Percentiles rank a stretch among this genome's conserved stretches.
Evolutionary conservation across 768 basidiomycete genomes (phyloP).

Genomic region (Auriculariales sp.): DNA sequence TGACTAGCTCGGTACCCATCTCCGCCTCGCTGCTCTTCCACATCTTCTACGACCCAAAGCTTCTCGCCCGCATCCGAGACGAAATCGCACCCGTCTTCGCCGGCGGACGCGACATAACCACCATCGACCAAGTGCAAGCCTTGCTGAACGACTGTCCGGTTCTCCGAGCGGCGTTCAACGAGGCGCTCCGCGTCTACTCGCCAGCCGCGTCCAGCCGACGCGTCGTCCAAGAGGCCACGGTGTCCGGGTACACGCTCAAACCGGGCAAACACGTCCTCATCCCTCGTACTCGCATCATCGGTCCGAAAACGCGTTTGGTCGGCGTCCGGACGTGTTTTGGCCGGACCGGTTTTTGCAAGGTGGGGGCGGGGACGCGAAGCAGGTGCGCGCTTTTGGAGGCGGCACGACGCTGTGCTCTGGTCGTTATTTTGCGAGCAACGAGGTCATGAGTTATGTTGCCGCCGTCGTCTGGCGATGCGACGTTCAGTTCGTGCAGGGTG

Average conservation of each 20-base stretch:
- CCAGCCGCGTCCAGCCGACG: background rate
- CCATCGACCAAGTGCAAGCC: background rate
- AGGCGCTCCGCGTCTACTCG: background rate
- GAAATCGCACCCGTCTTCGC: background rate
- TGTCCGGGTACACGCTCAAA: background rate
- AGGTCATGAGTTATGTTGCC: background rate
- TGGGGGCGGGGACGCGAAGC: background rate
- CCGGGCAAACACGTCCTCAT: background rate
- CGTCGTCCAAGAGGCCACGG: background rate
- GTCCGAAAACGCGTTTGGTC: background rate
- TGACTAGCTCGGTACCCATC: background rate
- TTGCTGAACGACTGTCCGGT: background rate
- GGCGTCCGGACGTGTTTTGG: background rate
- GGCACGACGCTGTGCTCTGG: background rate
- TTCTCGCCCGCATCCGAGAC: background rate
- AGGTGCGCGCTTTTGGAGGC: background rate
- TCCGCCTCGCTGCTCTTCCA: background rate
- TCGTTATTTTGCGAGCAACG: background rate
- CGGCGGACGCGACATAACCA: background rate
- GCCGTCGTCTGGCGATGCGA: background rate
- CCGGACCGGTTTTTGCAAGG: background rate
- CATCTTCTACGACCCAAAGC: background rate
- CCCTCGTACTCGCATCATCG: background rate
- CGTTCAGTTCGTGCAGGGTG: background rate
- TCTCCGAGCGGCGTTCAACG: background rate